phyloP scores from a whole-genome alignment of 768 basidiomycete genomes.

The Mycena floridula region DNA sequence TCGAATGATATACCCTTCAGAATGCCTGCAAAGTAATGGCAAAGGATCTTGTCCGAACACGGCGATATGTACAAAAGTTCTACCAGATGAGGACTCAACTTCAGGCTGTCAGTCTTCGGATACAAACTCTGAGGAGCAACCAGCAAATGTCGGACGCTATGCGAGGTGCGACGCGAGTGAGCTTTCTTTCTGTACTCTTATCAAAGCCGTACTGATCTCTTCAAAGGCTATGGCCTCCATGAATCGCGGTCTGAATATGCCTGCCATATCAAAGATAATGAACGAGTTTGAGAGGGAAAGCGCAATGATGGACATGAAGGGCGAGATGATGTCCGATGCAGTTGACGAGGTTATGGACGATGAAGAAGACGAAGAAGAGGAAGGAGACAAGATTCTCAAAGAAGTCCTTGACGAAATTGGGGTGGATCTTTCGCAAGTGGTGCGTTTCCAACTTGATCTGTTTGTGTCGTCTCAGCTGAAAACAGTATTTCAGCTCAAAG shows the following conservation, averaged over 20 bases:
- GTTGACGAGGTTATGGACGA: slow-evolving; percentile 97
- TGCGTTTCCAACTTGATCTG: slow-evolving; percentile 18
- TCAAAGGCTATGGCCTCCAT: slow-evolving; percentile 93
- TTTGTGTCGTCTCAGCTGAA: slow-evolving; percentile 9
- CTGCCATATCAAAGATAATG: slow-evolving; percentile 93
- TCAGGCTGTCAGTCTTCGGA: slow-evolving; percentile 90
- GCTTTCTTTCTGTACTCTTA: slow-evolving; percentile 21
- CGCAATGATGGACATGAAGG: slow-evolving; percentile 99
- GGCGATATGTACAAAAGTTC: slow-evolving; percentile 96
- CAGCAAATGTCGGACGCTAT: slow-evolving; percentile 99
- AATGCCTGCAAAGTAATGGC: slow-evolving; percentile 99
- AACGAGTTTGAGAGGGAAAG: slow-evolving; percentile 97
- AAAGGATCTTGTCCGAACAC: slow-evolving; percentile 94
- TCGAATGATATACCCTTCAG: slow-evolving; percentile 36
- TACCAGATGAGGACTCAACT: slow-evolving; percentile 98
- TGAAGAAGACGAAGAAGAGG: slow-evolving; percentile 95
- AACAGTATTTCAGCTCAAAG: slow-evolving; percentile 54
- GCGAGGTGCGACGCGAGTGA: slow-evolving; percentile 92
- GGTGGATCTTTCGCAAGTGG: slow-evolving; percentile 83
- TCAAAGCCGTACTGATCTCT: slow-evolving; percentile 1
- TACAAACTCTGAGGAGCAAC: slow-evolving; percentile 94
- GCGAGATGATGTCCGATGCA: slow-evolving; percentile 99
- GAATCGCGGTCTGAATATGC: slow-evolving; percentile 94
- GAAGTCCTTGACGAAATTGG: slow-evolving; percentile 98
- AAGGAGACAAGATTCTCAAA: slow-evolving; percentile 91